Evolutionary conservation across 1,284 basidiomycete genomes (phyloP), one percentile per base, ranked within the genome.

Genomic region (Rhizoctonia solani): DNA sequence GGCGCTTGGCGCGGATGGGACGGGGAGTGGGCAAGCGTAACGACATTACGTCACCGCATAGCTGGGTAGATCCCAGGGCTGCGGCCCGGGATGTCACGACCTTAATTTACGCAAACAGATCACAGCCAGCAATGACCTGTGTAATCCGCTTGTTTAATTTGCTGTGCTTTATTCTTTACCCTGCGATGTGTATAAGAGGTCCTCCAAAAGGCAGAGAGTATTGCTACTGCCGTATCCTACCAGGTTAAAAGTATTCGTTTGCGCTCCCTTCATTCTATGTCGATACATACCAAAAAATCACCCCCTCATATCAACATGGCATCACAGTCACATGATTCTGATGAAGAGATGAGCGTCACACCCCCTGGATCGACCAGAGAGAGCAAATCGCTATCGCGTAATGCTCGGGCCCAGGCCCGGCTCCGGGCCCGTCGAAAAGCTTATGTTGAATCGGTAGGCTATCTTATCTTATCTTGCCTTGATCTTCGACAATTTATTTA

Each of bases 371-470:
- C 56, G 5, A 19, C 44, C 19, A 46, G 21, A 19, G 44, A 46
- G 21, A 46, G n/a, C 44, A 42, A 46, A 6, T 46, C 56, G 2
- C 34, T 59, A 13, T 59, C 56, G 1, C 39, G 56, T 47, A 59
- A 59, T 19, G 56, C 56, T 2, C 56, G 49, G 25, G 56, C 56
- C 14, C 56, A 59, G 27, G 56, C 56, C n/a, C 21, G 56, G 21
- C 56, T 59, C 32, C 42, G 56, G 21, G 56, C 56, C 25, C 42
- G 56, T 14, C 42, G 56, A 23, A 59, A 59, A 29, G 56, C 56
- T 2, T 59, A 59, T 46, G 56, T 59, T n/a, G 56, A 59, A 37
- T 47, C 56, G 16, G 56, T 59, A 4, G 25, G 56, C 37, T 3
- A 37, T 1, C 2, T 4, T 34, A 39, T 23, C 30, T 46, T 32